These are phyloP conservation scores for Kwoniella dendrophila DNA, from an alignment of 768 basidiomycete species.

Conservation along the genomic window DNA sequence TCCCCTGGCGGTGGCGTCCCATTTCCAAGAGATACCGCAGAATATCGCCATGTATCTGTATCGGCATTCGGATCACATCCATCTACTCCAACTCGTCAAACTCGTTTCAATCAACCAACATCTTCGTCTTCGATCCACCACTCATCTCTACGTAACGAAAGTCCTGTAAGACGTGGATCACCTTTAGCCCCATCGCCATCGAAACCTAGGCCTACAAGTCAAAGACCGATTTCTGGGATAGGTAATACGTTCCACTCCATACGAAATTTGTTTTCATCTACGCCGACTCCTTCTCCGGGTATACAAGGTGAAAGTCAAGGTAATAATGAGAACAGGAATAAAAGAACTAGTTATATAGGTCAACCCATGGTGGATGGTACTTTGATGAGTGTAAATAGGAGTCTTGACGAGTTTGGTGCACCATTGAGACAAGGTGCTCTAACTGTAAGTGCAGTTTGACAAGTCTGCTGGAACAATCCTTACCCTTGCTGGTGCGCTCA, in stretches of 20 bases:
- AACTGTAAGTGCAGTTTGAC: conserved; percentile 1
- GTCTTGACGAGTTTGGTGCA: conserved; percentile 19
- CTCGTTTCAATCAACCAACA: neutral
- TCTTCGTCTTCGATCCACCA: neutral
- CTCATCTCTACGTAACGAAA: neutral
- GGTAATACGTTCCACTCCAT: conserved; percentile 4
- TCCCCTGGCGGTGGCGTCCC: neutral
- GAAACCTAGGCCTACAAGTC: neutral
- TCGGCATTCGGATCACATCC: conserved; percentile 22
- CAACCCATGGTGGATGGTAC: conserved; percentile 12
- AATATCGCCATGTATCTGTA: conserved; percentile 21
- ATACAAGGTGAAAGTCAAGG: neutral
- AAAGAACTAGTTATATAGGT: conserved; percentile 13
- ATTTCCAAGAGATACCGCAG: conserved; percentile 7
- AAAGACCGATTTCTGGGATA: neutral
- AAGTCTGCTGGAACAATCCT: neutral
- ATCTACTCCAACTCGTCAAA: conserved; percentile 11
- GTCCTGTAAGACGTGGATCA: neutral
- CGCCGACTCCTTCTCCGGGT: neutral
- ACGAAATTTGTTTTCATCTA: conserved; percentile 2
- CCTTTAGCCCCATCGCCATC: neutral
- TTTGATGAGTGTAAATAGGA: neutral
- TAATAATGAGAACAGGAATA: neutral
- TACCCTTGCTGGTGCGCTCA: too few relatives aligned
- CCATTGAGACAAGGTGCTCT: conserved; percentile 5